Evolutionary conservation across 2,329 filamentous ascomycete genomes (phyloP).

Genomic region (Alternaria sp.): DNA sequence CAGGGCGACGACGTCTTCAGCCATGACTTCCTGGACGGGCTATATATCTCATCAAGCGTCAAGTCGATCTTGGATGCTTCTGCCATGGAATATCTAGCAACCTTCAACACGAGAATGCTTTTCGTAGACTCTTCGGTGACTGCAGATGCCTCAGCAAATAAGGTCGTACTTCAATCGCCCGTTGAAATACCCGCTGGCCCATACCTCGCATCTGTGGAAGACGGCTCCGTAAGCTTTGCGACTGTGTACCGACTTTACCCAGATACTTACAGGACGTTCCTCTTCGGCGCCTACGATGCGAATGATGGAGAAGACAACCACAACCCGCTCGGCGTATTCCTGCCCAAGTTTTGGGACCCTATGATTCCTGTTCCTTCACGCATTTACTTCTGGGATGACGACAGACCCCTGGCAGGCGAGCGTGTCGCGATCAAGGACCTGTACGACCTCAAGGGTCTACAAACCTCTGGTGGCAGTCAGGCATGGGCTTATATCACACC

Average conservation of each 20-base stretch:
- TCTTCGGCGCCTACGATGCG: conserved; percentile 42
- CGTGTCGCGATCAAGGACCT: conserved; percentile 43
- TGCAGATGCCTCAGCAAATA: background rate
- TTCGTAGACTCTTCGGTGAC: conserved; percentile 25
- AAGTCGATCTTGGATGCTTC: conserved; percentile 31
- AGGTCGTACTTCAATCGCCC: conserved; percentile 6
- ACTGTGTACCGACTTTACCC: conserved; percentile 43
- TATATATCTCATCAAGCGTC: conserved; percentile 41
- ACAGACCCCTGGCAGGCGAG: conserved; percentile 37
- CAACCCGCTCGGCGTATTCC: conserved; percentile 33
- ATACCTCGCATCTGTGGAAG: conserved; percentile 32
- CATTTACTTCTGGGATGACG: conserved; percentile 49
- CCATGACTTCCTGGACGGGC: conserved; percentile 47
- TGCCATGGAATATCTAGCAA: conserved; percentile 27
- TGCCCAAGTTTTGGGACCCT: conserved; percentile 39
- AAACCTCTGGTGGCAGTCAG: conserved; percentile 36
- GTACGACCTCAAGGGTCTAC: conserved; percentile 37
- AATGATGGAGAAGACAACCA: conserved; percentile 35
- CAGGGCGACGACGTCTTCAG: conserved; percentile 51
- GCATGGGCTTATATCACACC: conserved; percentile 36
- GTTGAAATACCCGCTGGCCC: conserved; percentile 38
- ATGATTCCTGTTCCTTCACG: conserved; percentile 52
- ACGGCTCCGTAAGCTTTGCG: conserved; percentile 28
- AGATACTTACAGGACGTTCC: conserved; percentile 42
- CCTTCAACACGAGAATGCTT: conserved; percentile 27